phyloP scores from a whole-genome alignment of 106 monocot species.

The Dendrobium officinale region DNA sequence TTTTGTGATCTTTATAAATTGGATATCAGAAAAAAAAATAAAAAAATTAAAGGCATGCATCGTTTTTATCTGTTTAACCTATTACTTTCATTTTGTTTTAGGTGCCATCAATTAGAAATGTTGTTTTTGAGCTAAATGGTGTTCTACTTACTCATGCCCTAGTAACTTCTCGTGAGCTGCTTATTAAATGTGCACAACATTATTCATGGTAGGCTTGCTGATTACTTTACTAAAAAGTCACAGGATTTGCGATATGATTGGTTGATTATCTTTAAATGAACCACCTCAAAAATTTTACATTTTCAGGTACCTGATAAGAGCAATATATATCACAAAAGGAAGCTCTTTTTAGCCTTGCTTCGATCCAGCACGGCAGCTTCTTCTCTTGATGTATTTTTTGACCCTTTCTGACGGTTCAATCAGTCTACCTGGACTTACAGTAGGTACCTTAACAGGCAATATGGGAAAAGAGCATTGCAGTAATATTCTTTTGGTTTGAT shows the following conservation, averaged over 20 bases:
- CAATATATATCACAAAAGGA: conserved; percentile 77
- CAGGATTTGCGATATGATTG: not conserved
- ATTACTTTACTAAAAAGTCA: conserved; percentile 5
- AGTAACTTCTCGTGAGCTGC: conserved; percentile 63
- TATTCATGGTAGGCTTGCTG: conserved; percentile 69
- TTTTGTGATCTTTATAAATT: not conserved
- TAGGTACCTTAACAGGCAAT: conserved; percentile 33
- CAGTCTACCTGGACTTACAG: conserved; percentile 71
- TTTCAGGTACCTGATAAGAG: conserved; percentile 73
- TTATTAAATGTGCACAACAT: conserved; percentile 83
- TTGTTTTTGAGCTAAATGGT: conserved; percentile 72
- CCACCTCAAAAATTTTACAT: conserved; percentile 8
- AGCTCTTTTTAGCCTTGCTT: conserved; percentile 80
- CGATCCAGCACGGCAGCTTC: conserved; percentile 77
- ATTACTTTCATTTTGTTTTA: conserved; percentile 12
- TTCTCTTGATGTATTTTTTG: conserved; percentile 92
- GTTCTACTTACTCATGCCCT: conserved; percentile 80
- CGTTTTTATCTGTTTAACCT: not conserved
- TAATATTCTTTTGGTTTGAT: no score
- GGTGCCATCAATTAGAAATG: conserved; percentile 69
- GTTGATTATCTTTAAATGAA: not conserved
- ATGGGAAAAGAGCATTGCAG: not conserved
- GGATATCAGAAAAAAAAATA: not conserved
- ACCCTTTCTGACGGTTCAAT: conserved; percentile 85
- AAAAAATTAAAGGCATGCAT: not conserved